Evolutionary conservation across 1,139 yeast genomes (phyloP).

Genomic region (Pneumocystis wakefieldiae): DNA sequence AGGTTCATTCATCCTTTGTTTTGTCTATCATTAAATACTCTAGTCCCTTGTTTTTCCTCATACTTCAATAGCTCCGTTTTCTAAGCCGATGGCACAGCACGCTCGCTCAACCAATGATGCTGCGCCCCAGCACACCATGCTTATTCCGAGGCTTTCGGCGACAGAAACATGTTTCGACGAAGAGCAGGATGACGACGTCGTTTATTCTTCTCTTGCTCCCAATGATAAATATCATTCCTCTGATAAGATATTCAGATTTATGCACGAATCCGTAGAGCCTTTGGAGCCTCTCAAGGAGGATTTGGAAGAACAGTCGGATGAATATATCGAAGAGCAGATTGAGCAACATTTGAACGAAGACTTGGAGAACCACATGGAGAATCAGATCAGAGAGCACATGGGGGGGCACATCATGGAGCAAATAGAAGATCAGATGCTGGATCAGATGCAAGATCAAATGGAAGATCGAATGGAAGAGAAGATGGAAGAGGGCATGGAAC

Average conservation of each 20-base stretch:
- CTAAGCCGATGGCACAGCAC: background rate
- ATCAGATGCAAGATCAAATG: too few relatives aligned
- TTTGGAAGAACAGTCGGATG: too few relatives aligned
- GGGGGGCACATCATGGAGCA: too few relatives aligned
- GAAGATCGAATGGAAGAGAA: too few relatives aligned
- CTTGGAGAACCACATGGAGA: too few relatives aligned
- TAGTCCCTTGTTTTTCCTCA: background rate
- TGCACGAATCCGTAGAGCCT: background rate
- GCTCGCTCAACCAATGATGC: constrained; percentile 6
- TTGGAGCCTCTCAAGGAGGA: too few relatives aligned
- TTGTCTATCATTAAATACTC: background rate
- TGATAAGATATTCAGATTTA: background rate
- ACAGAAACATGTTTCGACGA: constrained; percentile 5
- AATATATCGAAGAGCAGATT: too few relatives aligned
- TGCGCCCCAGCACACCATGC: constrained; percentile 12
- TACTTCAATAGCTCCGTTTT: background rate
- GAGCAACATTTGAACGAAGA: too few relatives aligned
- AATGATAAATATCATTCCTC: background rate
- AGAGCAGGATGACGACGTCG: background rate
- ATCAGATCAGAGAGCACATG: too few relatives aligned
- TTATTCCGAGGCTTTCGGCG: constrained; percentile 11
- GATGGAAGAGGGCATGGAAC: too few relatives aligned
- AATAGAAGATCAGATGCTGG: too few relatives aligned
- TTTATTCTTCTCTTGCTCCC: background rate
- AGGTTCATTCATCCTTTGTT: background rate